A percentile compares a stretch with the other conserved stretches of the same genome.
Evolutionary conservation across 192 early-diverging fungal species (phyloP).

Genomic region (Endogone sp.): DNA sequence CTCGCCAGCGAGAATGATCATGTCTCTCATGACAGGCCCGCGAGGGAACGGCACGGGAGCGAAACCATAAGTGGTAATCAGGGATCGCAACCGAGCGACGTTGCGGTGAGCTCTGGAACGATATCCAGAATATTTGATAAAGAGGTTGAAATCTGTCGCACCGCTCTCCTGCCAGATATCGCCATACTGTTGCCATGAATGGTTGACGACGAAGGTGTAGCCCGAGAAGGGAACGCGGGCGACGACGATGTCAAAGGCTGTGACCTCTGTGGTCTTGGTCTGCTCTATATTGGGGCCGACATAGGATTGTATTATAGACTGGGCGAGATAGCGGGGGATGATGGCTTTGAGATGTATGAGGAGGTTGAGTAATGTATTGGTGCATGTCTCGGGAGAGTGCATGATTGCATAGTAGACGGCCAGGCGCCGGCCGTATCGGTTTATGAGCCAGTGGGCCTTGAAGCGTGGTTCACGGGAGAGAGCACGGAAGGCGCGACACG

Average conservation of each 20-base stretch:
- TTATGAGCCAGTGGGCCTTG: conserved; percentile 11
- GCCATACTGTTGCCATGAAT: neutral
- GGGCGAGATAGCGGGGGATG: conserved; percentile 10
- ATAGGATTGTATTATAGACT: conserved; percentile 4
- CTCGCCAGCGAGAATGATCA: neutral
- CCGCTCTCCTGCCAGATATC: neutral
- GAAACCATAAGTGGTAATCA: neutral
- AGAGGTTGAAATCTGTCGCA: neutral
- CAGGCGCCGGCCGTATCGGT: conserved; percentile 7
- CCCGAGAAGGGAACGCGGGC: neutral
- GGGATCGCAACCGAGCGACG: neutral
- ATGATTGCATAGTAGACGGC: conserved; percentile 9
- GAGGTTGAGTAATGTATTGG: conserved; percentile 1
- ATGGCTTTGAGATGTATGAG: conserved; percentile 1
- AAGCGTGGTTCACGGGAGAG: neutral
- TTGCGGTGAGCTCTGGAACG: neutral
- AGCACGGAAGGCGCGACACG: neutral
- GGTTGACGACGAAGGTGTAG: neutral
- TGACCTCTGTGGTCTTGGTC: neutral
- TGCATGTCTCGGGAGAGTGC: neutral
- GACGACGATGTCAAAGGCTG: neutral
- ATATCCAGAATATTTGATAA: neutral
- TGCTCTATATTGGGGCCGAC: neutral
- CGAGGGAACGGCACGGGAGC: neutral
- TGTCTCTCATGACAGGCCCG: neutral